A percentile compares a stretch with the other conserved stretches of the same genome.
Evolutionary conservation across 495 filamentous ascomycete species (phyloP).

Genomic region (Echria macrotheca): DNA sequence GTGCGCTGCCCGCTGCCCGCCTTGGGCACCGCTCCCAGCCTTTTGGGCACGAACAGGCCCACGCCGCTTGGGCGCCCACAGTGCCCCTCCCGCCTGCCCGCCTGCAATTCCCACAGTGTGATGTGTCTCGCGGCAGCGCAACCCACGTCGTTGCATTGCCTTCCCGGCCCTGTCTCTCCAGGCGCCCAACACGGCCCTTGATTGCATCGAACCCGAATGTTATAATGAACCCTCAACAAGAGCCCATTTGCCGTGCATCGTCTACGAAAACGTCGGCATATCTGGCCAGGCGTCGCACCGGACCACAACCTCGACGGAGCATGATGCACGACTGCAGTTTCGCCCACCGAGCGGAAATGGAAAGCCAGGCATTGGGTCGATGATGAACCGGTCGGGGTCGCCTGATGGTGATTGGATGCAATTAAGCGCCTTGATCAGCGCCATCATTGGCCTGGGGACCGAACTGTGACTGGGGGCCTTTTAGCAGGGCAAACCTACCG

Average conservation of each 20-base stretch:
- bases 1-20: too few species aligned
- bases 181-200: not conserved
- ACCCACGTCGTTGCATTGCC: not conserved
- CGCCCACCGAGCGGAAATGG: slow-evolving; percentile 2
- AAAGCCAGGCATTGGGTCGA: slow-evolving; percentile 7
- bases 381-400: not conserved
- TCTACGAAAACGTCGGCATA: too few species aligned
- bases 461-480: too few species aligned
- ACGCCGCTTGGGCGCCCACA: not conserved
- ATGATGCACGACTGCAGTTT: slow-evolving; percentile 1
- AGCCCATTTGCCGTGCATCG: too few species aligned
- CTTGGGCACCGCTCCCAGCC: too few species aligned
- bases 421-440: slow-evolving; percentile 13
- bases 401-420: slow-evolving; percentile 7
- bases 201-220: not conserved
- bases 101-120: slow-evolving; percentile 8
- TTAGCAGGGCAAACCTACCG: too few species aligned
- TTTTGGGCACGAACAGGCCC: slow-evolving; percentile 4
- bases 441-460: slow-evolving; percentile 1
- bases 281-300: not conserved
- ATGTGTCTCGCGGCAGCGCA: slow-evolving; percentile 8
- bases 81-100: not conserved
- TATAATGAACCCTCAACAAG: too few species aligned
- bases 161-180: not conserved
- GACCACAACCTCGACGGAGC: not conserved